Base-by-base conservation (phyloP, 306 rosid species). In the Trifolium dubium region DNA sequence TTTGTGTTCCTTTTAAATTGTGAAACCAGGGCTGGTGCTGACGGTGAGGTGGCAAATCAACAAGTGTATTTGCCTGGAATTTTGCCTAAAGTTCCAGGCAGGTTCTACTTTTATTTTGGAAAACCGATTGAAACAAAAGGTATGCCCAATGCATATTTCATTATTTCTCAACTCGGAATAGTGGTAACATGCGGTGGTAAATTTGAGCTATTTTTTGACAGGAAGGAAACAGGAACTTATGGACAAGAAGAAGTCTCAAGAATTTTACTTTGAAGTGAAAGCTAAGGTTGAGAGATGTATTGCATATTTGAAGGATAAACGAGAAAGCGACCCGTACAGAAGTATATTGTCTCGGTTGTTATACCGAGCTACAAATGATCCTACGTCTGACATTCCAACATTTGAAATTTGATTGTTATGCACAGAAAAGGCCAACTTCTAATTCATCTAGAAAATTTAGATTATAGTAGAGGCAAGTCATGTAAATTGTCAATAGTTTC, bases 61-160 rank as follows among this genome's bases (percentile, higher is more conserved):
- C 90, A 73, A 56, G 30, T 88, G 8, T 89, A 94, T 81, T 2
- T 85, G 3, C 97, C 98, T 4, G 86, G 92, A 77, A 55, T 89
- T 73, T 59, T 85, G 68, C 98, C 97, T 0, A 89, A 91, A 86
- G 54, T 91, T 72, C 98, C 97, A 9, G 97, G 97, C 34, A 76
- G 95, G 39, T 88, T 91, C 85, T 94, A 94, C 81, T 91, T 74
- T 58, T 86, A 83, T 74, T 89, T 94, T 60, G 97, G 98, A 83
- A 94, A 87, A 84, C 88, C 96, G 66, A 74, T 94, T 40, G 96
- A 91, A 85, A 91, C 96, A 0, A 64, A 87, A 85, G 96, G 98
- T 93, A 82, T 23, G 79, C 2, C 19, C 44, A 18, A 39, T 44
- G 32, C 43, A 67, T 50, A 43, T 64, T 23, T 23, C 23, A 23